A percentile compares a stretch with the other conserved stretches of the same genome.
phyloP scores from a whole-genome alignment of 1,139 yeast species.

The Zygoascus meyerae region DNA sequence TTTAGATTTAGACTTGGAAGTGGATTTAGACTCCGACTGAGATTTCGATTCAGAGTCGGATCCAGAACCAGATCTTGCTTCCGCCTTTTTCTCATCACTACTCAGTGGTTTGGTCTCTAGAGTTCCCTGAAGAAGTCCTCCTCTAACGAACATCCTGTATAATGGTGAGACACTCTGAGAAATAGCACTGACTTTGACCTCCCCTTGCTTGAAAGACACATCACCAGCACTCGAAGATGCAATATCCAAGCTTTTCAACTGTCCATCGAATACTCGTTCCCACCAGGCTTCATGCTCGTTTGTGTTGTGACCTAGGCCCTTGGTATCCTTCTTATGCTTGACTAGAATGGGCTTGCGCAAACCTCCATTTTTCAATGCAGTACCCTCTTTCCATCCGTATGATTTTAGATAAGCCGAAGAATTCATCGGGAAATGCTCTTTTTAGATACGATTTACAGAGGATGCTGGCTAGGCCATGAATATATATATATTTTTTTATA shows the following conservation, averaged over 20 bases:
- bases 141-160: slow-evolving; percentile 68
- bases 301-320: slow-evolving; percentile 75
- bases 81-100: slow-evolving; percentile 23
- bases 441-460: too few species aligned
- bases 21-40: slow-evolving; percentile 21
- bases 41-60: slow-evolving; percentile 26
- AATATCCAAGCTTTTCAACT: slow-evolving; percentile 72
- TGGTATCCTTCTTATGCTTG: slow-evolving; percentile 81
- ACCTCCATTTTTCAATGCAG: slow-evolving; percentile 75
- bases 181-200: slow-evolving; percentile 29
- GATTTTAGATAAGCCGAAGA: slow-evolving; percentile 65
- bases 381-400: slow-evolving; percentile 91
- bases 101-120: slow-evolving; percentile 35
- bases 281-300: slow-evolving; percentile 89
- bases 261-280: slow-evolving; percentile 93
- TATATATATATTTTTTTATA: neutral
- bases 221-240: slow-evolving; percentile 31
- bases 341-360: slow-evolving; percentile 80
- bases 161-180: slow-evolving; percentile 40
- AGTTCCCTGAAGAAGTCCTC: slow-evolving; percentile 76
- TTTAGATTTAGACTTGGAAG: slow-evolving; percentile 17
- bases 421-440: slow-evolving; percentile 49
- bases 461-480: too few species aligned
- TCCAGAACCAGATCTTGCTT: slow-evolving; percentile 26
- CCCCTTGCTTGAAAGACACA: slow-evolving; percentile 35